Conservation (phyloP, 495 filamentous ascomycete species). For the Trichoderma reesei region DNA sequence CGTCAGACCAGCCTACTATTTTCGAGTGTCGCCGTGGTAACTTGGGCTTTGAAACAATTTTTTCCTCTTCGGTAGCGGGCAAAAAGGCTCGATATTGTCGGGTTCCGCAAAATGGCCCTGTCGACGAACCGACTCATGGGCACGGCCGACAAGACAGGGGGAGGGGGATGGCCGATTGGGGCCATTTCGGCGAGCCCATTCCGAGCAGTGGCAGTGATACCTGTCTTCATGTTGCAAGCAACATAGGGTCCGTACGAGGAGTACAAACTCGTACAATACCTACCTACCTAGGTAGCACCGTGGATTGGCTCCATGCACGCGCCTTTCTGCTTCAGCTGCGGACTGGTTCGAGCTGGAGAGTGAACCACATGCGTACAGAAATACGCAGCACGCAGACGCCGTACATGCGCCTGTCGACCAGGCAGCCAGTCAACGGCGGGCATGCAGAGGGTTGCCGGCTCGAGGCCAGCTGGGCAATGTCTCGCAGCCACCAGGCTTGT, state of each 20-base stretch:
- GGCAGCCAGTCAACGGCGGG: neutral
- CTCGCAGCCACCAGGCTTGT: neutral
- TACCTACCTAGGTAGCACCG: no score
- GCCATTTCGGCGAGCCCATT: neutral
- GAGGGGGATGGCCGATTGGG: neutral
- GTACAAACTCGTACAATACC: no score
- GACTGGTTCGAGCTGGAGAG: neutral
- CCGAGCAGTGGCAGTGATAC: neutral
- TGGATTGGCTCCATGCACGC: neutral
- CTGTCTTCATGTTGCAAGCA: no score
- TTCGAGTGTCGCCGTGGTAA: neutral
- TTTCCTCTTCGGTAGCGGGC: neutral
- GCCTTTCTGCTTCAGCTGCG: neutral
- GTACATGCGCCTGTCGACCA: neutral
- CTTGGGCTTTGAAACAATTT: neutral
- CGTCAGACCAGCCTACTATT: no score
- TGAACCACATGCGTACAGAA: constrained; percentile 1
- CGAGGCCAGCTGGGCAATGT: constrained; percentile 5
- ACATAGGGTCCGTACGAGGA: no score
- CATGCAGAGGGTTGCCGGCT: neutral
- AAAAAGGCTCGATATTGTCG: neutral
- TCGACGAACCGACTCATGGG: neutral
- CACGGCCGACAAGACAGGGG: neutral
- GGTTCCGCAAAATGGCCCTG: neutral
- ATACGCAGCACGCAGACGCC: neutral